Conservation (phyloP, 305 asterid genomes). For the Solanum hybrid region DNA sequence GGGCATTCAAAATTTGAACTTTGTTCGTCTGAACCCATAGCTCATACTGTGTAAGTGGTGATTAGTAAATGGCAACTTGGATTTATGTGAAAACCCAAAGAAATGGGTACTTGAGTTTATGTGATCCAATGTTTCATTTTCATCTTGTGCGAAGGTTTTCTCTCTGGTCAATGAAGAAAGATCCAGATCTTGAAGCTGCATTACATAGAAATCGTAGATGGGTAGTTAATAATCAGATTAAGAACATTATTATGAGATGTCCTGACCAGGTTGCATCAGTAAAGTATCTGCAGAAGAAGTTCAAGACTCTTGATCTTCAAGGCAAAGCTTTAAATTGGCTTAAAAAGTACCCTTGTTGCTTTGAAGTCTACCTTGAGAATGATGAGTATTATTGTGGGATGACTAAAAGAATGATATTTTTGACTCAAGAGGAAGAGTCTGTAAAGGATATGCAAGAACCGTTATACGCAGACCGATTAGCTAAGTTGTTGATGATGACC, state of each 20-base stretch:
- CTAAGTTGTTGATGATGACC: slow-evolving; percentile 86
- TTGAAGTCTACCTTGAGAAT: slow-evolving; percentile 47
- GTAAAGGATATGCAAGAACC: slow-evolving; percentile 60
- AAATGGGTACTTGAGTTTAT: slow-evolving; percentile 12
- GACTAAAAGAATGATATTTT: slow-evolving; percentile 56
- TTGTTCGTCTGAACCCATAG: not conserved
- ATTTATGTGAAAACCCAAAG: slow-evolving; percentile 9
- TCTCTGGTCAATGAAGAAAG: slow-evolving; percentile 95
- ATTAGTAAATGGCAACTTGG: not conserved
- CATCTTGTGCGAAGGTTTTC: slow-evolving; percentile 32
- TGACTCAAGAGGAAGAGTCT: slow-evolving; percentile 79
- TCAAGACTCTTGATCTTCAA: slow-evolving; percentile 73
- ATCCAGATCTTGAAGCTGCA: slow-evolving; percentile 75
- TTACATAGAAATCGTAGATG: slow-evolving; percentile 73
- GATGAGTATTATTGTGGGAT: slow-evolving; percentile 54
- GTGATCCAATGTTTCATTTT: slow-evolving; percentile 11
- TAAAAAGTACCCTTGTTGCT: slow-evolving; percentile 88
- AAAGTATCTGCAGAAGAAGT: slow-evolving; percentile 64
- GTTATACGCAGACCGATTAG: slow-evolving; percentile 50
- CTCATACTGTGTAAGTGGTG: not conserved
- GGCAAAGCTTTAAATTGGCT: slow-evolving; percentile 86
- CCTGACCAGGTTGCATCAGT: slow-evolving; percentile 52
- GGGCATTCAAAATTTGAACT: not conserved
- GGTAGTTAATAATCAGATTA: slow-evolving; percentile 86
- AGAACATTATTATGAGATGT: slow-evolving; percentile 61